These are phyloP conservation scores for Saccharomyces hybrid DNA, from an alignment of 1,139 yeast species.

Conservation along the genomic window DNA sequence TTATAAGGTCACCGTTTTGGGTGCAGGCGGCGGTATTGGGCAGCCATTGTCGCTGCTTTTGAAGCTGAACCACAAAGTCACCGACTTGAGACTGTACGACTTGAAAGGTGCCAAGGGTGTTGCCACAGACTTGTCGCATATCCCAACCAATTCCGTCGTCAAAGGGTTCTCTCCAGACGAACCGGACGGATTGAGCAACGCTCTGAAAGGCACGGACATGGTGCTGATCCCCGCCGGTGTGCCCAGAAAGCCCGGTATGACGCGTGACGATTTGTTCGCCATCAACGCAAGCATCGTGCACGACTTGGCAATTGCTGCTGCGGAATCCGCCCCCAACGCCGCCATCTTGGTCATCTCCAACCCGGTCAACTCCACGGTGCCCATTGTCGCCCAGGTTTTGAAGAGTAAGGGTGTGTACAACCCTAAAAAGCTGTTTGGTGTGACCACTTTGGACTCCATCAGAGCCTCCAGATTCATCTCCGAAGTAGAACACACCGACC, in stretches of 20 bases:
- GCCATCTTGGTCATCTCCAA: constrained; percentile 82
- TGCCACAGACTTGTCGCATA: constrained; percentile 91
- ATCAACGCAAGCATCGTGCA: constrained; percentile 94
- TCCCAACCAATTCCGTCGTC: constrained; percentile 82
- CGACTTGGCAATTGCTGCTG: constrained; percentile 83
- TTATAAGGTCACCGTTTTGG: constrained; percentile 82
- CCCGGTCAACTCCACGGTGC: constrained; percentile 98
- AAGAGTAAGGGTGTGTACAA: constrained; percentile 81
- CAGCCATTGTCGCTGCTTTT: constrained; percentile 90
- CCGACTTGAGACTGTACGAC: constrained; percentile 82
- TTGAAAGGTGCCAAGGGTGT: constrained; percentile 94
- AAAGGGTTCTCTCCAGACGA: constrained; percentile 76
- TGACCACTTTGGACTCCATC: constrained; percentile 90
- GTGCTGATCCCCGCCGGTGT: constrained; percentile 98
- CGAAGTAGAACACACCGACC: constrained; percentile 43
- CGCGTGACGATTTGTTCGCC: constrained; percentile 94
- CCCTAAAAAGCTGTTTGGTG: constrained; percentile 91
- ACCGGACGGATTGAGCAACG: constrained; percentile 59
- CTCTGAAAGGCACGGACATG: constrained; percentile 75
- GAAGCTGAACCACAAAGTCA: constrained; percentile 80
- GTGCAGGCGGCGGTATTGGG: constrained; percentile 98
- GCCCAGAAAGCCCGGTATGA: constrained; percentile 99
- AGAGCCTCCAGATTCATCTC: constrained; percentile 90
- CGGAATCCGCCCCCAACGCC: constrained; percentile 82
- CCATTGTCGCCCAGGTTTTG: constrained; percentile 92